These are phyloP conservation scores for Dryas alaskensis DNA, from an alignment of 306 rosid genomes.

Conservation along the genomic window DNA sequence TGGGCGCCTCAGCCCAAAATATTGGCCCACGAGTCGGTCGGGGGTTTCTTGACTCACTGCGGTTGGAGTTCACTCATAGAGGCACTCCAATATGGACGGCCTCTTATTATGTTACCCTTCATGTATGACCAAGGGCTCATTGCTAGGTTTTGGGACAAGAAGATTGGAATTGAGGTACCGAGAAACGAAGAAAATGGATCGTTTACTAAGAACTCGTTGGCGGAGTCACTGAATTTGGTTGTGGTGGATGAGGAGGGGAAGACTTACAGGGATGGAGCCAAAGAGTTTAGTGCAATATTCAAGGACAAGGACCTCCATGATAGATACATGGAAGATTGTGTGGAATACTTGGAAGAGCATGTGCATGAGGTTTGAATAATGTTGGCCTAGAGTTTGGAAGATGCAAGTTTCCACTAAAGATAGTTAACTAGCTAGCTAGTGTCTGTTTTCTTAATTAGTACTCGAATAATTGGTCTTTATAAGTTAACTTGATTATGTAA, in stretches of 20 bases:
- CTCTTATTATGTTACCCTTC: conserved; percentile 23
- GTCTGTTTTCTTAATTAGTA: no score
- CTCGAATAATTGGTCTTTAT: no score
- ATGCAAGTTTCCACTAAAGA: no score
- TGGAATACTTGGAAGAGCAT: neutral
- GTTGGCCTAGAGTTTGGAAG: no score
- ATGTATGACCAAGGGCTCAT: conserved; percentile 22
- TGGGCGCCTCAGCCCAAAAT: conserved; percentile 58
- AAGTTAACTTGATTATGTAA: no score
- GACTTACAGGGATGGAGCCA: conserved; percentile 27
- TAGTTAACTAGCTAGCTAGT: no score
- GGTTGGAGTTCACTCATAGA: conserved; percentile 57
- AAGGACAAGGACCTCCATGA: conserved; percentile 16
- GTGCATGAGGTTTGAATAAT: no score
- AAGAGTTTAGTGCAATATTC: conserved; percentile 26
- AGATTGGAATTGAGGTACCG: conserved; percentile 28
- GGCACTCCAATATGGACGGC: conserved; percentile 12
- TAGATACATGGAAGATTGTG: conserved; percentile 15
- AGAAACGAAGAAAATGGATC: conserved; percentile 33
- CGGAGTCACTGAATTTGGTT: conserved; percentile 28
- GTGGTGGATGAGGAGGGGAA: conserved; percentile 35
- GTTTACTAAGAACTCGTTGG: conserved; percentile 28
- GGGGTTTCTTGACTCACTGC: conserved; percentile 53
- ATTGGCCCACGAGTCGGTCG: conserved; percentile 46
- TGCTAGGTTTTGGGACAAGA: conserved; percentile 27